These are phyloP conservation scores for Echria macrotheca DNA, from an alignment of 495 filamentous ascomycete genomes.

Conservation along the genomic window DNA sequence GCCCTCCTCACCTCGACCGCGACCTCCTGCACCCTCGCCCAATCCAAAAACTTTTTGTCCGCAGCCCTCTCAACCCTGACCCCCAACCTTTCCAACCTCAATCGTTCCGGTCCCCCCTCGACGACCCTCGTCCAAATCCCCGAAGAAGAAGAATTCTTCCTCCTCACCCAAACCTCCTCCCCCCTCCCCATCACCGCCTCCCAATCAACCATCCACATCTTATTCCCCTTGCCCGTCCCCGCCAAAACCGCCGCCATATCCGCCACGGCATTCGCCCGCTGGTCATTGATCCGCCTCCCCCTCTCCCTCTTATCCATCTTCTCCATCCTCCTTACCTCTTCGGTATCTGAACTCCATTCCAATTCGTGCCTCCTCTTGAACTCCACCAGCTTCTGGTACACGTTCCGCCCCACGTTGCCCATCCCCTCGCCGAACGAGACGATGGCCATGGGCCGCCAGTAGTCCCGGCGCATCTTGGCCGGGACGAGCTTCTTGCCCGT, in stretches of 20 bases:
- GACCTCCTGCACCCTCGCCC: background rate
- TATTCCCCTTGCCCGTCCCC: conserved; percentile 43
- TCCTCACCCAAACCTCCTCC: no score
- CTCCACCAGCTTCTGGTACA: conserved; percentile 78
- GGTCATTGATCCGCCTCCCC: conserved; percentile 67
- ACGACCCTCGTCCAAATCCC: no score
- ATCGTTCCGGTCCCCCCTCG: no score
- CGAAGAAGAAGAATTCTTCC: no score
- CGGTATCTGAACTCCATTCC: conserved; percentile 44
- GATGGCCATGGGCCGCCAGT: conserved; percentile 78
- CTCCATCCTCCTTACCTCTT: conserved; percentile 35
- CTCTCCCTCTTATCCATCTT: conserved; percentile 48
- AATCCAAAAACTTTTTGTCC: conserved; percentile 11
- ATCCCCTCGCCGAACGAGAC: conserved; percentile 57
- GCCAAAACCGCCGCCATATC: conserved; percentile 76
- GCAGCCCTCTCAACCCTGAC: conserved; percentile 20
- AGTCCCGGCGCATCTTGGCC: conserved; percentile 73
- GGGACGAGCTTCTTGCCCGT: conserved; percentile 88
- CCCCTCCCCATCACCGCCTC: conserved; percentile 22
- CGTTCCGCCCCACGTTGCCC: conserved; percentile 58
- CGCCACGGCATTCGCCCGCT: conserved; percentile 81
- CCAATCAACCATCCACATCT: conserved; percentile 36
- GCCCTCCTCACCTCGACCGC: conserved; percentile 21
- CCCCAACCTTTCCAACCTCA: background rate
- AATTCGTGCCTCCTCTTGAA: conserved; percentile 66